Evolutionary conservation across 2,329 filamentous ascomycete species (phyloP), one percentile per base, ranked within the genome.

Genomic region (Talaromyces sp.): DNA sequence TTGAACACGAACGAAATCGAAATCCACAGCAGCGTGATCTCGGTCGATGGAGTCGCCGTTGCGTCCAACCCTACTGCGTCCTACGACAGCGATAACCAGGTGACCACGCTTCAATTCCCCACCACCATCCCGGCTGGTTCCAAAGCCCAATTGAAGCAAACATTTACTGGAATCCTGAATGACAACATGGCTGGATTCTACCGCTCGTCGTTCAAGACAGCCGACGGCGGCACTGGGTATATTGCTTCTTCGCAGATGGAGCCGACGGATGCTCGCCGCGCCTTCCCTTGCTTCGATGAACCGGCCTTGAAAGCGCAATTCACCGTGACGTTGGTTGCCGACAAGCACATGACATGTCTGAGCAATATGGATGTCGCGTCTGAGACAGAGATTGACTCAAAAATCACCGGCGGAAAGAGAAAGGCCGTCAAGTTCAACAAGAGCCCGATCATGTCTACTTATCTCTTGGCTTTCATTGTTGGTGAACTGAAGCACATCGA

Each of bases 131-230:
- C 86, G 27, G 89, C 89, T 65, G 92, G 90, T 28, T 83, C 85
- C 70, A 93, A 92, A 81, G 91, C 90, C 23, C 87, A 88, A 77
- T 78, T 96, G 64, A 87, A 88, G 71, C 86, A 92, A 70, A 88
- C 85, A 68, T 96, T 96, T 77, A 88, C 85, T 9, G 92, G 92
- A 47, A 84, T 82, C 51, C 80, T 96, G 70, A 96, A 96, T 76
- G 91, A 96, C 75, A 94, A 95, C 79, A 96, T 98, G 92, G 93
- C 93, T 56, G 94, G 94, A 55, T 98, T 98, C 84, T 98, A 98
- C 79, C 87, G 94, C 62, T 96, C 92, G 1, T 96, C 92, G 6
- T 98, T 94, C 83, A 96, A 95, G 82, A 88, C 87, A 64, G 79
- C 85, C 56, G 87, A 95, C 71, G 94, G 94, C 44, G 86, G 86